Percentiles rank a stretch among this genome's conserved stretches.
phyloP scores from a whole-genome alignment of 352 stramenopile species.

The Pythium apleroticum region DNA sequence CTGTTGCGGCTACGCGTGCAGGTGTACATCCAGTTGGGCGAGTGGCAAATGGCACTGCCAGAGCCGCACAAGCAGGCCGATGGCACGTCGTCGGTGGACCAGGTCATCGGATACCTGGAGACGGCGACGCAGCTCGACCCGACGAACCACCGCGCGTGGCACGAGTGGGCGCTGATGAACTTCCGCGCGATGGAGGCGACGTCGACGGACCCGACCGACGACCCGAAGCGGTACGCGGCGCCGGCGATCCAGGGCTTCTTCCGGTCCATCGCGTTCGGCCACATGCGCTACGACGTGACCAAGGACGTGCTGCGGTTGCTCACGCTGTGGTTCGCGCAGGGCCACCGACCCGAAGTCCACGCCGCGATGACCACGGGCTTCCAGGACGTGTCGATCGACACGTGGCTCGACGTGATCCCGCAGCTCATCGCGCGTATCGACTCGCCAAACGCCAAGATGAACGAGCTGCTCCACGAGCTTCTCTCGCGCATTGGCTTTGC shows the following conservation, averaged over 20 bases:
- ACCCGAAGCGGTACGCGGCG: conserved; percentile 83
- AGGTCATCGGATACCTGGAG: conserved; percentile 80
- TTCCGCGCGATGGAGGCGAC: conserved; percentile 86
- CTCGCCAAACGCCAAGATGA: conserved; percentile 76
- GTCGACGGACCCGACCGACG: conserved; percentile 48
- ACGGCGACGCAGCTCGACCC: conserved; percentile 81
- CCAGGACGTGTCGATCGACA: conserved; percentile 94
- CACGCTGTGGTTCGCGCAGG: conserved; percentile 98
- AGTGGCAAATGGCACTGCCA: conserved; percentile 80
- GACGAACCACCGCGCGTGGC: conserved; percentile 97
- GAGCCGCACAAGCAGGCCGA: conserved; percentile 75
- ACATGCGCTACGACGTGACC: conserved; percentile 90
- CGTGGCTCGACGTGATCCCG: conserved; percentile 99
- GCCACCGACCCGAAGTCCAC: conserved; percentile 89
- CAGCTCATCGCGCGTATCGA: conserved; percentile 95
- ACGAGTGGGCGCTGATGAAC: conserved; percentile 98
- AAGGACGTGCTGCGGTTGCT: conserved; percentile 99
- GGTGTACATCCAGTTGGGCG: conserved; percentile 82
- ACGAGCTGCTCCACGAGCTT: conserved; percentile 75
- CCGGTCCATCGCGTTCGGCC: conserved; percentile 95
- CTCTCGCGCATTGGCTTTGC: conserved; percentile 93
- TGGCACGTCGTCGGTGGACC: conserved; percentile 54
- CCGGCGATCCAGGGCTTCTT: conserved; percentile 98
- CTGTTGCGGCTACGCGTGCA: conserved; percentile 78
- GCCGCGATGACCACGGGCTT: conserved; percentile 85